phyloP scores from a whole-genome alignment of 2,329 filamentous ascomycete species.

The Exophiala phaeomuriformis region DNA sequence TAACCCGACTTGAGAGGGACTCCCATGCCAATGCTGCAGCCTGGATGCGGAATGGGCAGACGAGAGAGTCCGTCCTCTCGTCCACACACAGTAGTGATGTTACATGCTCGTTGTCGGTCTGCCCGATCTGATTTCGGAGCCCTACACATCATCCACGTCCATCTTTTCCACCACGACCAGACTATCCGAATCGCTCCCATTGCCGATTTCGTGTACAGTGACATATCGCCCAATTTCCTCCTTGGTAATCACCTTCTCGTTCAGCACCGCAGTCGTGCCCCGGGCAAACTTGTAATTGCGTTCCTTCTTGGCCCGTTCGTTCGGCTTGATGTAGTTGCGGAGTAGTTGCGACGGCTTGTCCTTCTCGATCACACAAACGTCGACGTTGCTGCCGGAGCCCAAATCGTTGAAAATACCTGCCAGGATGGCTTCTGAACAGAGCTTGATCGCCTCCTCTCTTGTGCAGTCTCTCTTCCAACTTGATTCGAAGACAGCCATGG shows the following conservation, averaged over 20 bases:
- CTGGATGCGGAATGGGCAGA: neutral
- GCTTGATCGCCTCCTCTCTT: conserved; percentile 70
- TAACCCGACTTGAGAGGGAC: too few relatives aligned
- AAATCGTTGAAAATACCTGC: conserved; percentile 98
- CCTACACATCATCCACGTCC: conserved; percentile 49
- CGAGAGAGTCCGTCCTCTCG: neutral
- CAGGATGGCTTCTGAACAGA: conserved; percentile 80
- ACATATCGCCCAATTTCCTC: conserved; percentile 92
- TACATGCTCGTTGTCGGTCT: conserved; percentile 6
- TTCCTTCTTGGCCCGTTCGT: conserved; percentile 83
- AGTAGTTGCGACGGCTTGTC: conserved; percentile 84
- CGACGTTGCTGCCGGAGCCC: conserved; percentile 93
- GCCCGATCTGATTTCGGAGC: neutral
- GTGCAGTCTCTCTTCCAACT: conserved; percentile 77
- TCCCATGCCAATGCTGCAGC: too few relatives aligned
- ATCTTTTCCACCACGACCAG: conserved; percentile 54
- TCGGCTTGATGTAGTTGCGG: conserved; percentile 88
- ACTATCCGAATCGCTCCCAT: conserved; percentile 47
- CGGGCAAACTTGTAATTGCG: conserved; percentile 84
- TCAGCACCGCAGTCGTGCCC: conserved; percentile 91
- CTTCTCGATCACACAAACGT: conserved; percentile 88
- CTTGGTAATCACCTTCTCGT: conserved; percentile 92
- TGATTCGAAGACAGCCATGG: conserved; percentile 97
- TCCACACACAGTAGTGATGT: conserved; percentile 1
- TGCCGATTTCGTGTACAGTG: conserved; percentile 74